Evolutionary conservation across 331 rosid species (phyloP).

Genomic region (Pyracantha coccinea): DNA sequence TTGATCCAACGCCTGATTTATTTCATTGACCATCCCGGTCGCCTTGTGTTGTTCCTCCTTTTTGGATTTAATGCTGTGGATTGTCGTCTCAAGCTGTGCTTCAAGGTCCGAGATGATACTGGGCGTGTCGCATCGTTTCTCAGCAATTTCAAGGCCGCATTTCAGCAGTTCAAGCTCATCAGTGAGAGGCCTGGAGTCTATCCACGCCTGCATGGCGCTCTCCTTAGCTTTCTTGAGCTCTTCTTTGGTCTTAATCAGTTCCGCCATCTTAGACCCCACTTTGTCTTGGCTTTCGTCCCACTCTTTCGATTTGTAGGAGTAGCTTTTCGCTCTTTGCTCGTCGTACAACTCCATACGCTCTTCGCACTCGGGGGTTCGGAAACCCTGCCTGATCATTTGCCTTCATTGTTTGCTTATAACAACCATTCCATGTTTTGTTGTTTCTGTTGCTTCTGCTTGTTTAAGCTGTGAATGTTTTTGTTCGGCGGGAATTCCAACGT

Average conservation of each 20-base stretch:
- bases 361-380: background rate
- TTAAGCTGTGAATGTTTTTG: background rate
- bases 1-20: conserved; percentile 26
- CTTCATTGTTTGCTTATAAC: background rate
- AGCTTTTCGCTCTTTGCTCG: background rate
- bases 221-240: conserved; percentile 48
- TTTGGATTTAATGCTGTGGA: conserved; percentile 24
- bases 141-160: conserved; percentile 25
- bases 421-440: background rate
- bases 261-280: conserved; percentile 25
- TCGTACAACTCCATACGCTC: conserved; percentile 4
- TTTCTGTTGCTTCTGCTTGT: background rate
- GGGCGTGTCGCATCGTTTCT: conserved; percentile 9
- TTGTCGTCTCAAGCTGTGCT: conserved; percentile 27
- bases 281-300: conserved; percentile 5
- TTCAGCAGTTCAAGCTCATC: conserved; percentile 54
- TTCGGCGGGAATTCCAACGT: conserved; percentile 1
- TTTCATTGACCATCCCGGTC: conserved; percentile 18
- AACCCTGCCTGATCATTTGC: background rate
- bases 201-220: conserved; percentile 49
- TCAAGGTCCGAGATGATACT: conserved; percentile 21
- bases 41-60: conserved; percentile 29
- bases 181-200: conserved; percentile 56
- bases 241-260: conserved; percentile 29
- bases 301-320: background rate